phyloP scores from a whole-genome alignment of 1,284 basidiomycete genomes.

The Vanrija pseudolonga region DNA sequence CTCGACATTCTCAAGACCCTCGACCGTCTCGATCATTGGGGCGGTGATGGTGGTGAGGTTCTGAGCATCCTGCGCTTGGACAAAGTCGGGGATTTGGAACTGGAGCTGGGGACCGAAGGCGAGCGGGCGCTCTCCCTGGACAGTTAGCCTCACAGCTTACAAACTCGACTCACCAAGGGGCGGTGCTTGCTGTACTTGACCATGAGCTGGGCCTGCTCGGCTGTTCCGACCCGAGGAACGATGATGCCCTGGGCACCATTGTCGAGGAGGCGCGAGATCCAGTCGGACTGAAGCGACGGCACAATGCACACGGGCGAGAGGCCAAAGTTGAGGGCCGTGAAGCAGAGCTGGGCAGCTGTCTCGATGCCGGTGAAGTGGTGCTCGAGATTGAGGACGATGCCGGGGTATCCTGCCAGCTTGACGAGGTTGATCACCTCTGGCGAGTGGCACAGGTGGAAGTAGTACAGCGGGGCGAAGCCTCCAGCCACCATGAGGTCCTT shows the following conservation, averaged over 20 bases:
- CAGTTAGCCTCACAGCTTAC: background rate
- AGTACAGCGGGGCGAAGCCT: too few species aligned
- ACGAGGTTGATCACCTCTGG: constrained; percentile 25
- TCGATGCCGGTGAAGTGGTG: constrained; percentile 26
- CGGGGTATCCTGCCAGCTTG: constrained; percentile 23
- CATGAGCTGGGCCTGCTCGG: constrained; percentile 21
- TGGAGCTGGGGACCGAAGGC: constrained; percentile 10
- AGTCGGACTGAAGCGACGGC: constrained; percentile 22
- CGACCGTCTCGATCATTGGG: constrained; percentile 33
- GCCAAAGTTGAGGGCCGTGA: constrained; percentile 22
- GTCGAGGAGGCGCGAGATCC: constrained; percentile 30
- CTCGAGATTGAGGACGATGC: constrained; percentile 27
- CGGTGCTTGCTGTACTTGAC: constrained; percentile 22
- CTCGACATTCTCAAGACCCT: constrained; percentile 38
- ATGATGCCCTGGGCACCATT: constrained; percentile 26
- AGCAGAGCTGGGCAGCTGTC: constrained; percentile 16
- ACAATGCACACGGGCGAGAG: constrained; percentile 27
- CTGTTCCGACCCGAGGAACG: constrained; percentile 27
- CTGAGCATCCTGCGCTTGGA: background rate
- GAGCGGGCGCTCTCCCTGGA: background rate
- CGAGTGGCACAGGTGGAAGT: constrained; percentile 1
- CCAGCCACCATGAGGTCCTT: too few species aligned
- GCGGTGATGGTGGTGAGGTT: constrained; percentile 9
- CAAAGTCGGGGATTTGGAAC: constrained; percentile 9
- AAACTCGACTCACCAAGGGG: constrained; percentile 14